Evolutionary conservation across 306 rosid genomes (phyloP).

Genomic region (Sicyos baderoa): DNA sequence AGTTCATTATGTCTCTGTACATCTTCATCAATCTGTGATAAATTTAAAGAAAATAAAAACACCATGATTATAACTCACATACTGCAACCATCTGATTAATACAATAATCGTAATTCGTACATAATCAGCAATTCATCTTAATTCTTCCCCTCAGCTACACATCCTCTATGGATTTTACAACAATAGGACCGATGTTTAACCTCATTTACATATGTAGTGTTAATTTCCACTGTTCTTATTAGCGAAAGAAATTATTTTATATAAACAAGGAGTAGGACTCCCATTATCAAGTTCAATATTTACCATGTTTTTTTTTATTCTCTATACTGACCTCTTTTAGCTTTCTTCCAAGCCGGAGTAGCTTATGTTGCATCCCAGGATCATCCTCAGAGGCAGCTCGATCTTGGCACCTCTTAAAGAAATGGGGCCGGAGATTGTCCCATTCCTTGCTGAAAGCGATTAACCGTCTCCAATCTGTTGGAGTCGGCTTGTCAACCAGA

Average conservation of each 20-base stretch:
- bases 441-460: constrained; percentile 80
- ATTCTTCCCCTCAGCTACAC: background rate
- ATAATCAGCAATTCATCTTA: background rate
- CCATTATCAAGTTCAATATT: background rate
- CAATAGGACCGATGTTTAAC: background rate
- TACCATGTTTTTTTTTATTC: too few species aligned
- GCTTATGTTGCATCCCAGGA: constrained; percentile 59
- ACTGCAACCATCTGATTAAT: background rate
- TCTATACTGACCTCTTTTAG: constrained; percentile 60
- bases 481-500: constrained; percentile 77
- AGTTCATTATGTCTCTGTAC: constrained; percentile 76
- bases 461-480: constrained; percentile 78
- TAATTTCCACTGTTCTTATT: background rate
- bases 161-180: background rate
- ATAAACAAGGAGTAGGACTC: background rate
- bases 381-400: constrained; percentile 45
- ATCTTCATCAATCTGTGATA: constrained; percentile 72
- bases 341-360: constrained; percentile 71
- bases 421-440: constrained; percentile 66
- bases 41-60: background rate
- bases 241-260: background rate
- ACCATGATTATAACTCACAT: background rate
- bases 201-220: background rate
- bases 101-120: background rate
- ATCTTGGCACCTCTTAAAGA: constrained; percentile 46